phyloP scores from a whole-genome alignment of 2,329 filamentous ascomycete species.

The Colletotrichum nymphaeae region DNA sequence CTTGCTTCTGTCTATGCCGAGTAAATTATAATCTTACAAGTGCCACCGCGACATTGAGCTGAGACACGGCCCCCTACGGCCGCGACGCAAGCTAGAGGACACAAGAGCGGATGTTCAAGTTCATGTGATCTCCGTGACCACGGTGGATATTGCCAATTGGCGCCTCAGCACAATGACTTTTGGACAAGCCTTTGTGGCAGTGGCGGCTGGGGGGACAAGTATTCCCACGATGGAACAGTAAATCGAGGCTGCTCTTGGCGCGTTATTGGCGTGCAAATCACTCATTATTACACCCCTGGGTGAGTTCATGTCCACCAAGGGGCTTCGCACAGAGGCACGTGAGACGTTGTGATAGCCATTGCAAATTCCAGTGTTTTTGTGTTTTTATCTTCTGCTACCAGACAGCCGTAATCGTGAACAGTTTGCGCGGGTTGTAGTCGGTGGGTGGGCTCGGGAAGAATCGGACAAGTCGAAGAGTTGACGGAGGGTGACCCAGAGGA shows the following conservation, averaged over 20 bases:
- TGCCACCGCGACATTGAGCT: not conserved
- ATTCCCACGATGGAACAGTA: not conserved
- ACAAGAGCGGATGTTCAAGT: not conserved
- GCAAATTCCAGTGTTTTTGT: constrained; percentile 40
- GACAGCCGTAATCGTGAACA: constrained; percentile 39
- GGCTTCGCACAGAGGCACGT: constrained; percentile 31
- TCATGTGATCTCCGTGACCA: constrained; percentile 1
- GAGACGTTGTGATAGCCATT: constrained; percentile 32
- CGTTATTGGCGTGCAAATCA: constrained; percentile 29
- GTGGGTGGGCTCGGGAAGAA: constrained; percentile 33
- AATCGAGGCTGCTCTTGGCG: not conserved
- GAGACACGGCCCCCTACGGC: not conserved
- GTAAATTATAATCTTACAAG: constrained; percentile 19
- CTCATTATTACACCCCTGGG: constrained; percentile 20
- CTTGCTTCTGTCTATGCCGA: not conserved
- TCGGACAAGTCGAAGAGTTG: constrained; percentile 35
- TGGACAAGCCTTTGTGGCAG: not conserved
- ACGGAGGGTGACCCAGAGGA: constrained; percentile 9
- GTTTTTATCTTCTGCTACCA: constrained; percentile 40
- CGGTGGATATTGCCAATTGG: constrained; percentile 2
- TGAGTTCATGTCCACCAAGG: constrained; percentile 23
- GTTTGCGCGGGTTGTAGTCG: constrained; percentile 36
- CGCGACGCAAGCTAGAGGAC: not conserved
- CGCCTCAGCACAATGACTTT: not conserved
- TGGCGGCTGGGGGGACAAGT: not conserved